These are phyloP conservation scores for Mortierella sp. DNA, from an alignment of 371 early-diverging fungal species.

Conservation along the genomic window DNA sequence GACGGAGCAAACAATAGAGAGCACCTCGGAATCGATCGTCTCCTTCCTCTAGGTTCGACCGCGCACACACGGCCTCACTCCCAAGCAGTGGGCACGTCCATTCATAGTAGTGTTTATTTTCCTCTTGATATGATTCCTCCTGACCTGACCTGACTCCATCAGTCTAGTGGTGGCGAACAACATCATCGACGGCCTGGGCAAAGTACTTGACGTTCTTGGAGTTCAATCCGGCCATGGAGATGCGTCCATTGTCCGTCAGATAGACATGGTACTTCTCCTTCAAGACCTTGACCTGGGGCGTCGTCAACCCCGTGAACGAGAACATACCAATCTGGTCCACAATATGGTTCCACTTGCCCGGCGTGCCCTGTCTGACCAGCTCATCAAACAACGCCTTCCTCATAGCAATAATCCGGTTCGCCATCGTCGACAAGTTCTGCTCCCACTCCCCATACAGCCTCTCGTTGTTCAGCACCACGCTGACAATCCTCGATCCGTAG, in stretches of 20 bases:
- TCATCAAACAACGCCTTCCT: slow-evolving; percentile 77
- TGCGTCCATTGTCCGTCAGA: slow-evolving; percentile 94
- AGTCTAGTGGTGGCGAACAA: slow-evolving; percentile 65
- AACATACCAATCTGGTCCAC: slow-evolving; percentile 98
- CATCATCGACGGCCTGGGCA: slow-evolving; percentile 83
- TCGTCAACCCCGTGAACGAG: slow-evolving; percentile 86
- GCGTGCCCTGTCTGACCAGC: slow-evolving; percentile 80
- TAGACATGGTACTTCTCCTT: slow-evolving; percentile 92
- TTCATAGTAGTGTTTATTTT: too few relatives aligned
- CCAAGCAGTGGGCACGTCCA: too few relatives aligned
- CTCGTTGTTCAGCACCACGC: slow-evolving; percentile 82
- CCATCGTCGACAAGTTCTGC: slow-evolving; percentile 84
- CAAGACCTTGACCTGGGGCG: slow-evolving; percentile 80
- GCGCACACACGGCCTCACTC: not conserved
- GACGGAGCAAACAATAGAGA: not conserved
- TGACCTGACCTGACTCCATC: not conserved
- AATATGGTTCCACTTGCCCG: slow-evolving; percentile 97
- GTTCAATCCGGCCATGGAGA: slow-evolving; percentile 96
- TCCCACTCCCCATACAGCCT: slow-evolving; percentile 89
- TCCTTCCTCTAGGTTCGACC: not conserved
- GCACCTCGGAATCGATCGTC: not conserved
- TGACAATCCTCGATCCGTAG: slow-evolving; percentile 93
- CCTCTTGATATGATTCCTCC: too few relatives aligned
- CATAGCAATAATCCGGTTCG: slow-evolving; percentile 90
- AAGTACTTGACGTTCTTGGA: slow-evolving; percentile 88